phyloP scores from a whole-genome alignment of 179 eudicot genomes.

The Silene noctiflora region DNA sequence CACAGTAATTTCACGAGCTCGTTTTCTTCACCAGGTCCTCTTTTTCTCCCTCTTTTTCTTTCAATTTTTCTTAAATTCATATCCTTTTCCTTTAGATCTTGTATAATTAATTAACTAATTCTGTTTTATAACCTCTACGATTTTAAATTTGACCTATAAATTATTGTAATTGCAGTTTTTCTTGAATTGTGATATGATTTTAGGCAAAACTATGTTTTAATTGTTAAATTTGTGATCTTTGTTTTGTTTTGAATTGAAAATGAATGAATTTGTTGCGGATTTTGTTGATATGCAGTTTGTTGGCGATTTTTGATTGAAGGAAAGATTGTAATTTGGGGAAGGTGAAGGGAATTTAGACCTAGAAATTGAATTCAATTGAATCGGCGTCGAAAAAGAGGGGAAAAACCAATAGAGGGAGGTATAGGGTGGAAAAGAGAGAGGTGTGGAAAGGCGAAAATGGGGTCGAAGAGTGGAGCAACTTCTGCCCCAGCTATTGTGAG shows the following conservation, averaged over 20 bases:
- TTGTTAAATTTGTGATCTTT: not conserved
- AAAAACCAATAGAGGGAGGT: constrained; percentile 7
- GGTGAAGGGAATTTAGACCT: constrained; percentile 19
- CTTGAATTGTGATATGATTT: too few relatives aligned
- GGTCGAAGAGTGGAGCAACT: constrained; percentile 44
- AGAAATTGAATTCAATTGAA: not conserved
- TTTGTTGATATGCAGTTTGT: not conserved
- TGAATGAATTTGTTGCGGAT: not conserved
- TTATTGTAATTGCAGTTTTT: not conserved
- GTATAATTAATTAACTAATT: too few relatives aligned
- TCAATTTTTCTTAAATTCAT: too few relatives aligned
- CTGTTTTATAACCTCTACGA: too few relatives aligned
- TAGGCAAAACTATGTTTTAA: not conserved
- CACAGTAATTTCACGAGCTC: too few relatives aligned
- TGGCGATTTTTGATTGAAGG: constrained; percentile 13
- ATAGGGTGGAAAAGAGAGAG: constrained; percentile 24
- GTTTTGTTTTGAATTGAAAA: not conserved
- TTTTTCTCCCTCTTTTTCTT: too few relatives aligned
- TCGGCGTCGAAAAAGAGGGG: not conserved
- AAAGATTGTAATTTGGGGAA: constrained; percentile 11
- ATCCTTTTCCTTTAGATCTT: too few relatives aligned
- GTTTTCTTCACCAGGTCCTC: too few relatives aligned
- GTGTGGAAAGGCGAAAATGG: constrained; percentile 28
- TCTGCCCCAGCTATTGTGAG: constrained; percentile 47
- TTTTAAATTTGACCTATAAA: too few relatives aligned